Base-by-base conservation (phyloP, 495 filamentous ascomycete species). In the Penicillium paradoxum region DNA sequence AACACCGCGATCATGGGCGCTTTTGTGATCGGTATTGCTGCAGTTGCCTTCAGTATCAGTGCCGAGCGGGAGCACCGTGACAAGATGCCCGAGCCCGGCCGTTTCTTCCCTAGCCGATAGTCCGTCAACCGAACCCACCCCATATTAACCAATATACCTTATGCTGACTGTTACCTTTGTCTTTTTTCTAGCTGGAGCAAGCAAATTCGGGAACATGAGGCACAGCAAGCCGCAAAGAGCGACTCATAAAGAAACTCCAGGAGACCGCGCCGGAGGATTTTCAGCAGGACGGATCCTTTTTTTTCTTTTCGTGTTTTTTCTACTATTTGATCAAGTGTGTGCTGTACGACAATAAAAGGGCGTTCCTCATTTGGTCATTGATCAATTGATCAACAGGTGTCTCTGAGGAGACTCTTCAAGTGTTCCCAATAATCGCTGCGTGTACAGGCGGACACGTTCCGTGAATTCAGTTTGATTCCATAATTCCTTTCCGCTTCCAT, bases 51-150 rank as follows among this genome's bases (percentile, higher is more conserved):
- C 79, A 91, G 82, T 56, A 62, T 91, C 53, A 95, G 91, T 70
- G 91, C 91, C 41, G 84, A 95, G 57, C 75, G 81, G 44, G 93
- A 98, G 69, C 66, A 80, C 58, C 82, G 92, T 55, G 75, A 83
- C 55, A 85, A 82, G 70, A 91, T 96, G 82, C 95, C 93, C 34
- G 90, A 95, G 70, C 80, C 83, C 32, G 84, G 80, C 55, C 78
- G 90, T 58, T 97, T 97, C 80, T 97, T 83, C 75, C 95, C 93
- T 19, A 97, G 91, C 76, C 85, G 95, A 84, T 87, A 95, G 93
- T 92, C 78, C 63, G 91, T 85, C 45, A 55, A 18, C 36, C 27
- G 49, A 37, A 44, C 40, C 14, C 33, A 36, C 33, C 33, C 24
- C 33, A 55, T 49, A n/a, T 42, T 49, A n/a, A 45, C 33, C 18